Evolutionary conservation across 148 eudicot species (phyloP).

Genomic region (Rhododendron simsii): DNA sequence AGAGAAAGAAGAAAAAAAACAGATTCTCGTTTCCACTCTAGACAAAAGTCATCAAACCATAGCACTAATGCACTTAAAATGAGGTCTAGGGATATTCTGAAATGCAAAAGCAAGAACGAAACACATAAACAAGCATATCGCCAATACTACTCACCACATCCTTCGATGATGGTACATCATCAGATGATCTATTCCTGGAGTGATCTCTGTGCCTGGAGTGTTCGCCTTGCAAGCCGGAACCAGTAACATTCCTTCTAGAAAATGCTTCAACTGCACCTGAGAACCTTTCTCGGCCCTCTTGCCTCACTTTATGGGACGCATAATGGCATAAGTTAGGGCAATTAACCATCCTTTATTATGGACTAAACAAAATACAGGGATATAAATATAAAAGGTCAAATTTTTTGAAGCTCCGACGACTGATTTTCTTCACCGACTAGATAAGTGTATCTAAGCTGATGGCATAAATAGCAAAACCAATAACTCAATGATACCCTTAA

Average conservation of each 20-base stretch:
- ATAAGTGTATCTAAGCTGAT: not conserved
- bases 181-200: constrained; percentile 39
- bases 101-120: not conserved
- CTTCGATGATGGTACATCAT: constrained; percentile 54
- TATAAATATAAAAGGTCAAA: not conserved
- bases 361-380: not conserved
- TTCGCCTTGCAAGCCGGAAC: constrained; percentile 52
- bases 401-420: not conserved
- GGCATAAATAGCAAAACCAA: not conserved
- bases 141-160: constrained; percentile 47
- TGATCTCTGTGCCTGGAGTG: constrained; percentile 55
- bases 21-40: not conserved
- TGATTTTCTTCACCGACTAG: not conserved
- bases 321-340: not conserved
- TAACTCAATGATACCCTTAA: not conserved
- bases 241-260: constrained; percentile 59
- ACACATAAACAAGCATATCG: not conserved
- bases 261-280: constrained; percentile 80
- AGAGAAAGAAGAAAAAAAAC: not conserved
- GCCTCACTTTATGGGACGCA: constrained; percentile 35
- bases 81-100: not conserved
- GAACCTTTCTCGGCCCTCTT: constrained; percentile 64
- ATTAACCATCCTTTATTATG: not conserved
- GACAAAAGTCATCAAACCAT: not conserved
- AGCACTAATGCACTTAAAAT: not conserved